Conservation (phyloP, 1,139 yeast species). For the Yamadazyma diospyri region DNA sequence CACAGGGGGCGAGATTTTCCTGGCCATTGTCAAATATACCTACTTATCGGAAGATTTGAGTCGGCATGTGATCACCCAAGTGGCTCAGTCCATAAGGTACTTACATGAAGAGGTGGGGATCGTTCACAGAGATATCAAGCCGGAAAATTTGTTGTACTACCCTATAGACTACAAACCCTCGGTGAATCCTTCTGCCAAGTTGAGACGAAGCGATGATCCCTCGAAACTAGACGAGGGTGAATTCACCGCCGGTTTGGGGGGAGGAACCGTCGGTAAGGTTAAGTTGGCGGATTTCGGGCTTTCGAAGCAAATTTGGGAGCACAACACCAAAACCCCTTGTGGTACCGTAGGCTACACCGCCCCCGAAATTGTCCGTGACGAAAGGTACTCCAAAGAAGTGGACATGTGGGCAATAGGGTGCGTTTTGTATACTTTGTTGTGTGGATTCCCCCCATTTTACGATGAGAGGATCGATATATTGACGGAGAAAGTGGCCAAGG, state of each 20-base stretch:
- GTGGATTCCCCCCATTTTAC: slow-evolving; percentile 63
- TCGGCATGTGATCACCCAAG: slow-evolving; percentile 50
- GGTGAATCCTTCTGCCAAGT: slow-evolving; percentile 32
- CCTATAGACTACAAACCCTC: slow-evolving; percentile 59
- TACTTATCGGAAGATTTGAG: slow-evolving; percentile 54
- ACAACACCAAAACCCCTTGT: slow-evolving; percentile 59
- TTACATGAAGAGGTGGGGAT: slow-evolving; percentile 55
- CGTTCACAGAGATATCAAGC: slow-evolving; percentile 57
- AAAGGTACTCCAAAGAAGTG: slow-evolving; percentile 56
- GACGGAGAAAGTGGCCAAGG: slow-evolving; percentile 56
- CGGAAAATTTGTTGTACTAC: slow-evolving; percentile 50
- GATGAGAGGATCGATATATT: slow-evolving; percentile 55
- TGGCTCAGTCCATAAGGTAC: slow-evolving; percentile 47
- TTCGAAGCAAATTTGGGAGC: slow-evolving; percentile 55
- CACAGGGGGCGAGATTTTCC: slow-evolving; percentile 55
- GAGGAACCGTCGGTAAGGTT: slow-evolving; percentile 51
- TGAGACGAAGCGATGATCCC: slow-evolving; percentile 47
- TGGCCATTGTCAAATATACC: slow-evolving; percentile 54
- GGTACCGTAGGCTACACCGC: slow-evolving; percentile 65
- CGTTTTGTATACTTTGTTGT: slow-evolving; percentile 55
- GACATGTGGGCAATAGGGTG: slow-evolving; percentile 68
- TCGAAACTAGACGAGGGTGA: slow-evolving; percentile 52
- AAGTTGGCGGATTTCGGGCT: slow-evolving; percentile 58
- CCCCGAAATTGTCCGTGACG: slow-evolving; percentile 58
- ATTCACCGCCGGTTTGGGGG: slow-evolving; percentile 45